Evolutionary conservation across 331 rosid genomes (phyloP), one percentile per base, ranked within the genome.

Genomic region (Acacia pycnantha): DNA sequence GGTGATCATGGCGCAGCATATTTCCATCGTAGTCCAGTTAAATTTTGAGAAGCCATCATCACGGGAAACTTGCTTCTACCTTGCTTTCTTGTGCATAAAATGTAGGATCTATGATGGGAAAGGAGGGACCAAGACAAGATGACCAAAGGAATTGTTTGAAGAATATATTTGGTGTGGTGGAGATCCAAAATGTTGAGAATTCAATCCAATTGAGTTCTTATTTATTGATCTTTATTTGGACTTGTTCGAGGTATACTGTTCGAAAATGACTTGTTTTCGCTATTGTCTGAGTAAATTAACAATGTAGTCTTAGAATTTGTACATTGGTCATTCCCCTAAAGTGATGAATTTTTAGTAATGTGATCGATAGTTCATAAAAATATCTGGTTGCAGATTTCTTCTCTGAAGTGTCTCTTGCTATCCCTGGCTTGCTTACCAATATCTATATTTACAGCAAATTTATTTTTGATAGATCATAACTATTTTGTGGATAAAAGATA

Each of bases 1-100:
- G 33, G 18, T 73, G 61, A 83, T 75, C 77, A 62, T 77, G 90
- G 90, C 79, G 87, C 72, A 73, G 41, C 70, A 73, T 88, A 76
- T 82, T 72, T 85, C 81, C 69, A 65, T 87, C 67, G 44, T 18
- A 73, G 62, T 81, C 84, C 78, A 51, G 54, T 76, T 81, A 68
- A 33, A 50, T 81, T 51, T 78, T 41, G 59, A 53, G 76, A 59
- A 26, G 41, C 29, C 16, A 13, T 10, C 76, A 33, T 67, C 61
- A 69, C 62, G n/a, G 43, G 62, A 59, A 11, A 61, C 41, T 43
- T 54, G 41, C 79, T 76, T 74, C 59, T 40, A 0, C 56, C 0
- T 5, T 77, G 71, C 56, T 61, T 46, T 51, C 47, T 26, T 37
- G 7, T 77, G 70, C 33, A 41, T 71, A 41, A 3, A 26, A 68